phyloP scores from a whole-genome alignment of 2,329 filamentous ascomycete genomes.

The Aspergillus spinulosporus region DNA sequence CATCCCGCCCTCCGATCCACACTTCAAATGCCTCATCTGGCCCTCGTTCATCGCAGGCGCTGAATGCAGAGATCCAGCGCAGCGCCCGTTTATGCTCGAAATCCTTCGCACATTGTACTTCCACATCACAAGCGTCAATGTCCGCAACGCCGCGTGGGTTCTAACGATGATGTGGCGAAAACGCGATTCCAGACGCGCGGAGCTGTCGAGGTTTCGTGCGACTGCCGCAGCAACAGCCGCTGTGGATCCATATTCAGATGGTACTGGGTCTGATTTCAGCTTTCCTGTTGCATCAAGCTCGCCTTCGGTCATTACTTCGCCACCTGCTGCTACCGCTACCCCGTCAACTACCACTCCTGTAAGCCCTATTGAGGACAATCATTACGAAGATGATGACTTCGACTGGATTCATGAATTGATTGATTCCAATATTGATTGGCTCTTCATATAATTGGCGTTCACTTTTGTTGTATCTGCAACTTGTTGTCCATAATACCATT shows the following conservation, averaged over 20 bases:
- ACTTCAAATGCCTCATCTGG: constrained; percentile 49
- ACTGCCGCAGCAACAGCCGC: background rate
- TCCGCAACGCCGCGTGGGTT: constrained; percentile 44
- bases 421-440: constrained; percentile 42
- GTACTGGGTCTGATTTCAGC: background rate
- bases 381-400: constrained; percentile 35
- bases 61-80: constrained; percentile 36
- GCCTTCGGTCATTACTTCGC: background rate
- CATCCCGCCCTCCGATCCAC: constrained; percentile 36
- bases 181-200: constrained; percentile 34
- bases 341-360: constrained; percentile 5
- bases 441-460: constrained; percentile 37
- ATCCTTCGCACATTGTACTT: constrained; percentile 38
- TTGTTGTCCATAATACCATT: background rate
- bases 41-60: constrained; percentile 47
- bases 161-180: constrained; percentile 44
- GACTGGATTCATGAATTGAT: constrained; percentile 45
- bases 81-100: constrained; percentile 36
- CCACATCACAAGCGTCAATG: constrained; percentile 39
- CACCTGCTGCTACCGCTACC: background rate
- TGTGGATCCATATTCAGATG: background rate
- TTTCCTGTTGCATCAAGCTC: background rate
- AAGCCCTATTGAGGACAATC: constrained; percentile 18
- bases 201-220: constrained; percentile 9
- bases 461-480: background rate